Conservation (phyloP, 768 basidiomycete species). For the Auricularia heimuer region DNA sequence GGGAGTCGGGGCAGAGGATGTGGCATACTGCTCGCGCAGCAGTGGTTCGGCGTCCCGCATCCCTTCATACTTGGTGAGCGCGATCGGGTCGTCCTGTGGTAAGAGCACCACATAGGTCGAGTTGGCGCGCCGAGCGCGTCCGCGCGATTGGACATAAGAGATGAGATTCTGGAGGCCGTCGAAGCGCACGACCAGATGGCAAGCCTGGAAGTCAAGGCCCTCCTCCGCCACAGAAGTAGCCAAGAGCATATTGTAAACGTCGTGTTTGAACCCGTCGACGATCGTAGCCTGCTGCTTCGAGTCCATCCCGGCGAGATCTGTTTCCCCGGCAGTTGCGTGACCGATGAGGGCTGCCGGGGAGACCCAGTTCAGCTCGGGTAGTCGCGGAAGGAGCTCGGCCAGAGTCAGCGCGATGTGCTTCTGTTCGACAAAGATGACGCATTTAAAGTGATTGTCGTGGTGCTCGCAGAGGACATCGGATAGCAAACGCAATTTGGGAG, state of each 20-base stretch:
- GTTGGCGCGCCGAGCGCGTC: constrained; percentile 65
- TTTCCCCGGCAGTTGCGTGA: constrained; percentile 42
- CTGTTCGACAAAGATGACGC: constrained; percentile 82
- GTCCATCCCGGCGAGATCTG: constrained; percentile 41
- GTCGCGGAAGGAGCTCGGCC: constrained; percentile 48
- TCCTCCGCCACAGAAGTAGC: constrained; percentile 88
- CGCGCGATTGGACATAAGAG: constrained; percentile 83
- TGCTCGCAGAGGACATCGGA: constrained; percentile 50
- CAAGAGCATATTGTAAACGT: constrained; percentile 59
- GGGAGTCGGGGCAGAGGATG: constrained; percentile 15
- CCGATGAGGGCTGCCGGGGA: constrained; percentile 62
- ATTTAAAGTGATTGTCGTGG: constrained; percentile 52
- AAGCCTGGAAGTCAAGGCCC: constrained; percentile 84
- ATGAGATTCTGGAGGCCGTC: constrained; percentile 75
- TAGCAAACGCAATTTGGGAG: constrained; percentile 60
- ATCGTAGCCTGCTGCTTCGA: constrained; percentile 46
- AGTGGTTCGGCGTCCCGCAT: constrained; percentile 55
- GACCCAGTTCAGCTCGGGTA: constrained; percentile 50
- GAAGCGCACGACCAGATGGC: constrained; percentile 80
- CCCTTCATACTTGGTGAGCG: constrained; percentile 47
- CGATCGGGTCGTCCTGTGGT: constrained; percentile 44
- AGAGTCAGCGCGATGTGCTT: constrained; percentile 69
- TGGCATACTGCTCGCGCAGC: constrained; percentile 42
- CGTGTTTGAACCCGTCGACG: constrained; percentile 54
- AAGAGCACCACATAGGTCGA: constrained; percentile 81